A percentile compares a stretch with the other conserved stretches of the same genome.
These are phyloP conservation scores for Diospyros kaki DNA, from an alignment of 148 eudicot species.

Conservation along the genomic window DNA sequence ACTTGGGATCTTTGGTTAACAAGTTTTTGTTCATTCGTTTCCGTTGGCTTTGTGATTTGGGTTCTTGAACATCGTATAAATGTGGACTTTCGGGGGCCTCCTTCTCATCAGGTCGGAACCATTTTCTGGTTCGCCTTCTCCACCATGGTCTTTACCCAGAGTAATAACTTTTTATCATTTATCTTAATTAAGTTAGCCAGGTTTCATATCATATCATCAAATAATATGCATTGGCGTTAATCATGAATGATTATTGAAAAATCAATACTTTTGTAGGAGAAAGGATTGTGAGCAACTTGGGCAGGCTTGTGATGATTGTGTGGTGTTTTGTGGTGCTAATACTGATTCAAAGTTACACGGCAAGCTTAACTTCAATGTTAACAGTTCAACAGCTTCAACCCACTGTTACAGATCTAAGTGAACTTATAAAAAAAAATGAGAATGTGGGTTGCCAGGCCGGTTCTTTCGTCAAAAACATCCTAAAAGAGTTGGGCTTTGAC, in stretches of 20 bases:
- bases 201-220: too few relatives aligned
- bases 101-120: slow-evolving; percentile 35
- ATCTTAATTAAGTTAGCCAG: too few relatives aligned
- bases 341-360: slow-evolving; percentile 56
- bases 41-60: neutral
- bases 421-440: slow-evolving; percentile 29
- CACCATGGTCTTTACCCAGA: slow-evolving; percentile 45
- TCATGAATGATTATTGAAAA: neutral
- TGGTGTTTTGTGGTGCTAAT: slow-evolving; percentile 52
- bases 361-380: slow-evolving; percentile 49
- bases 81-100: slow-evolving; percentile 45
- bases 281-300: slow-evolving; percentile 32
- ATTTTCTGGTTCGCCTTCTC: slow-evolving; percentile 52
- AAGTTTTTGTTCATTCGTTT: neutral
- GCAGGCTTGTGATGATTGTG: slow-evolving; percentile 37
- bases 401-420: slow-evolving; percentile 24
- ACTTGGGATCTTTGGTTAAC: slow-evolving; percentile 44
- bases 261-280: slow-evolving; percentile 26
- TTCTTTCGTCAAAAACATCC: slow-evolving; percentile 25
- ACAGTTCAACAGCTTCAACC: slow-evolving; percentile 53
- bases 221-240: neutral
- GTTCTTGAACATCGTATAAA: slow-evolving; percentile 18
- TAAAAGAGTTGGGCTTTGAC: slow-evolving; percentile 18
- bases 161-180: slow-evolving; percentile 19
- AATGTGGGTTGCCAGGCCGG: slow-evolving; percentile 36